Percentiles rank a stretch among this genome's conserved stretches.
phyloP scores from a whole-genome alignment of 2,329 filamentous ascomycete genomes.

The Metarhizium rileyi region DNA sequence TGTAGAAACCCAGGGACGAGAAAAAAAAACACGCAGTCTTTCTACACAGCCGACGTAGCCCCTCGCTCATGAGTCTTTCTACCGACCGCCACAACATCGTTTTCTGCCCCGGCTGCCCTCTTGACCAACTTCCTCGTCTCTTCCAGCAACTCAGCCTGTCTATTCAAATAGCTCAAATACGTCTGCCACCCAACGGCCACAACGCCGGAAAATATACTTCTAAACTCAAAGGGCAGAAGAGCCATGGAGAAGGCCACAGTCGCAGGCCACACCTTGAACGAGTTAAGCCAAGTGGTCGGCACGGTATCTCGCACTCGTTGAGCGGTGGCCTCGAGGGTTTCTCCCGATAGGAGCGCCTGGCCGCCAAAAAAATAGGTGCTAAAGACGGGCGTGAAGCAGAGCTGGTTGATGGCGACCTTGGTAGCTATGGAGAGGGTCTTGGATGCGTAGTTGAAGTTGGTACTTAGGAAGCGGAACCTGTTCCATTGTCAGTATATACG shows the following conservation, averaged over 20 bases:
- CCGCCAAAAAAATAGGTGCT: constrained; percentile 76
- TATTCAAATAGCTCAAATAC: constrained; percentile 74
- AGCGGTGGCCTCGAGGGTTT: constrained; percentile 51
- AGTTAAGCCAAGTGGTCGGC: constrained; percentile 66
- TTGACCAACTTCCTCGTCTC: constrained; percentile 1
- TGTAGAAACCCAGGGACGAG: not conserved
- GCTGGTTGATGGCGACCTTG: constrained; percentile 75
- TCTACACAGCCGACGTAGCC: not conserved
- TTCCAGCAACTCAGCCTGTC: constrained; percentile 47
- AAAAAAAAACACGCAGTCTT: not conserved
- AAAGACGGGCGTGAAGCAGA: constrained; percentile 72
- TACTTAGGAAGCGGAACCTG: constrained; percentile 71
- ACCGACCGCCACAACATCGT: not conserved
- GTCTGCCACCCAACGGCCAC: constrained; percentile 89
- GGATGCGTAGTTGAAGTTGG: constrained; percentile 75
- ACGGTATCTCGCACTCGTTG: constrained; percentile 67
- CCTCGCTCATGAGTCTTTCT: not conserved
- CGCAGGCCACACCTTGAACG: constrained; percentile 78
- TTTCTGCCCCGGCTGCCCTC: not conserved
- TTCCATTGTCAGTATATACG: not conserved
- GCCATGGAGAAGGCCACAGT: constrained; percentile 81
- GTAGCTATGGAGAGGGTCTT: constrained; percentile 58
- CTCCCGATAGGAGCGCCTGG: constrained; percentile 66
- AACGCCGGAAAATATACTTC: constrained; percentile 68
- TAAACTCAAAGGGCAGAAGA: constrained; percentile 70